phyloP scores from a whole-genome alignment of 768 basidiomycete genomes.

The Nidula microcarpa region DNA sequence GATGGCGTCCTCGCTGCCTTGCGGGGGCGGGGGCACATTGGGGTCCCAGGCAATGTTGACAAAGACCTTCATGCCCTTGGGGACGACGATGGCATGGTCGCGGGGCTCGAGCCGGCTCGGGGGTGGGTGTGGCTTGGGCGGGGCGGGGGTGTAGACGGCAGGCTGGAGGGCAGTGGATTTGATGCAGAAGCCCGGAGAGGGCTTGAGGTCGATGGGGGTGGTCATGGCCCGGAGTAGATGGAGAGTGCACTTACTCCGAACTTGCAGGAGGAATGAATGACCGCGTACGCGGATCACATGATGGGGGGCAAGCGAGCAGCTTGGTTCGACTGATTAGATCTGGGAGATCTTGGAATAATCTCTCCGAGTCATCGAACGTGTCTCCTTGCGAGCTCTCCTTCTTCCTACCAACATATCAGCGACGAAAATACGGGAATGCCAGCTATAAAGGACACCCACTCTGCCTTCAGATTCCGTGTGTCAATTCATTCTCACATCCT shows the following conservation, averaged over 20 bases:
- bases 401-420: no score
- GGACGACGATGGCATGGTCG: conserved; percentile 26
- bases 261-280: not conserved
- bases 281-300: not conserved
- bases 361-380: not conserved
- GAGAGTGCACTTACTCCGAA: not conserved
- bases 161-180: conserved; percentile 51
- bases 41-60: conserved; percentile 71
- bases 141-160: conserved; percentile 25
- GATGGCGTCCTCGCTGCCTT: conserved; percentile 54
- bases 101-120: conserved; percentile 22
- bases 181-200: conserved; percentile 68
- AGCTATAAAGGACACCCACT: no score
- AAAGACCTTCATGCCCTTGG: conserved; percentile 61
- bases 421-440: no score
- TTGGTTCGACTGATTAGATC: not conserved
- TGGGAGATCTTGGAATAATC: not conserved
- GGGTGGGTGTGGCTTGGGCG: conserved; percentile 4
- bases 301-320: not conserved
- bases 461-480: conserved; percentile 29
- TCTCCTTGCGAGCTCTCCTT: not conserved
- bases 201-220: conserved; percentile 39
- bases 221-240: conserved; percentile 12
- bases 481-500: conserved; percentile 11
- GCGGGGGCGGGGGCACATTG: conserved; percentile 66